Evolutionary conservation across 495 filamentous ascomycete species (phyloP).

Genomic region (Sordaria brevicollis): DNA sequence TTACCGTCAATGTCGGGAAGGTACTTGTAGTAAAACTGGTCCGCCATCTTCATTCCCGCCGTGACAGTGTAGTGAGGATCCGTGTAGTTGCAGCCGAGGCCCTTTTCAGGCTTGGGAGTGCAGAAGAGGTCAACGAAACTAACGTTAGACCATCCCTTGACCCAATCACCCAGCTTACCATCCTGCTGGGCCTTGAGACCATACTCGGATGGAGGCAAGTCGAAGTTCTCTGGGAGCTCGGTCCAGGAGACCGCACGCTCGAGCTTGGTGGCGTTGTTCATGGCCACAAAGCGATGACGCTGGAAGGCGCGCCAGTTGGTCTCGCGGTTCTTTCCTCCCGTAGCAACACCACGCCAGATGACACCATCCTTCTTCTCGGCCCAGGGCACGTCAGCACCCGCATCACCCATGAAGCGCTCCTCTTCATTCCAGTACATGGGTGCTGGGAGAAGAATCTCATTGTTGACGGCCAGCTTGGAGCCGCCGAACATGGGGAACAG

Average conservation of each 20-base stretch:
- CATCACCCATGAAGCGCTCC: constrained; percentile 55
- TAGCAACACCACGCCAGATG: constrained; percentile 63
- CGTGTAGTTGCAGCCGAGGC: constrained; percentile 40
- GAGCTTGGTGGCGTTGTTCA: constrained; percentile 56
- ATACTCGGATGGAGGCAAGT: constrained; percentile 26
- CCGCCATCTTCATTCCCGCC: constrained; percentile 31
- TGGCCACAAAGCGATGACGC: constrained; percentile 60
- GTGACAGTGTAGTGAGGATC: constrained; percentile 32
- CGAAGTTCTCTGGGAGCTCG: constrained; percentile 22
- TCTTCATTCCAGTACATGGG: constrained; percentile 68
- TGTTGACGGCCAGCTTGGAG: constrained; percentile 67
- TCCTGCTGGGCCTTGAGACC: constrained; percentile 16
- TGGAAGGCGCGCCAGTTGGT: constrained; percentile 63
- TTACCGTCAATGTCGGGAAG: constrained; percentile 66
- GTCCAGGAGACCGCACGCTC: constrained; percentile 25
- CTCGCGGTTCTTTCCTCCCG: constrained; percentile 52
- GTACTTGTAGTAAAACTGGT: constrained; percentile 52
- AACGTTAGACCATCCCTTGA: constrained; percentile 25
- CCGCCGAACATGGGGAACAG: constrained; percentile 67
- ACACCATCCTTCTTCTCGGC: constrained; percentile 40
- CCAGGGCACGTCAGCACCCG: constrained; percentile 41
- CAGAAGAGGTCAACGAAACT: constrained; percentile 38
- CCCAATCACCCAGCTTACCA: constrained; percentile 27
- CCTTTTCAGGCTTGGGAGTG: constrained; percentile 14
- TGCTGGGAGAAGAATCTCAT: constrained; percentile 70